Evolutionary conservation across 2,329 filamentous ascomycete species (phyloP).

Genomic region (Septoria petroselini): DNA sequence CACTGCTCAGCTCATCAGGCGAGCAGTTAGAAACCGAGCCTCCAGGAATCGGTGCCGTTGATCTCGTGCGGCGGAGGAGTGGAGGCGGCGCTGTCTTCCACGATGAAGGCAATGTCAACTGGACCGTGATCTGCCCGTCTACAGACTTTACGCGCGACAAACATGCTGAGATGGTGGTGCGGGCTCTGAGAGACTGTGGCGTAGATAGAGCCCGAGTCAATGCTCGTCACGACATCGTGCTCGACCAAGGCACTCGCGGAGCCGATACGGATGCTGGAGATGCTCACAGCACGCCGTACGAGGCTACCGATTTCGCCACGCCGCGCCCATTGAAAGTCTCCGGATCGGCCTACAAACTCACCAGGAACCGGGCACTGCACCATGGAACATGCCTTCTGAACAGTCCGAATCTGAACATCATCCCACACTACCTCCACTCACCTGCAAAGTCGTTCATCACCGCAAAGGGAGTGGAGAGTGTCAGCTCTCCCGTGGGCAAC

Average conservation of each 20-base stretch:
- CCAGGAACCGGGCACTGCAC: conserved; percentile 74
- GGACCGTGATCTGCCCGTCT: conserved; percentile 82
- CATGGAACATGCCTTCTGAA: conserved; percentile 86
- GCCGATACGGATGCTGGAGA: conserved; percentile 37
- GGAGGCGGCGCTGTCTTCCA: conserved; percentile 95
- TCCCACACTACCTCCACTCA: conserved; percentile 71
- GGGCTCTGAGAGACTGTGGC: conserved; percentile 66
- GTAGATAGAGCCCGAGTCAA: conserved; percentile 69
- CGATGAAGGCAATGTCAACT: conserved; percentile 90
- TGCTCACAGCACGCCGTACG: conserved; percentile 47
- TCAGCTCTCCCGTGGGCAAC: conserved; percentile 80
- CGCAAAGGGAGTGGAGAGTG: conserved; percentile 85
- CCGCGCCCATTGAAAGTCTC: conserved; percentile 68
- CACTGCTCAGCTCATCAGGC: conserved; percentile 51
- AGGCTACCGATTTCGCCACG: conserved; percentile 33
- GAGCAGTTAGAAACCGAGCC: conserved; percentile 37
- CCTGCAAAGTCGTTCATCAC: conserved; percentile 73
- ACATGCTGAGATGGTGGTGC: conserved; percentile 88
- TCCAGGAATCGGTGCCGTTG: conserved; percentile 44
- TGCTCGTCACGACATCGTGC: conserved; percentile 86
- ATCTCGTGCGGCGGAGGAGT: conserved; percentile 76
- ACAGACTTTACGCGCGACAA: conserved; percentile 74
- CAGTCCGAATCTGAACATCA: conserved; percentile 68
- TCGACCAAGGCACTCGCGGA: conserved; percentile 51
- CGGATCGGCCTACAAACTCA: conserved; percentile 93